Base-by-base conservation (phyloP, 805 yeast genomes). In the Kuraishia piskuri region DNA sequence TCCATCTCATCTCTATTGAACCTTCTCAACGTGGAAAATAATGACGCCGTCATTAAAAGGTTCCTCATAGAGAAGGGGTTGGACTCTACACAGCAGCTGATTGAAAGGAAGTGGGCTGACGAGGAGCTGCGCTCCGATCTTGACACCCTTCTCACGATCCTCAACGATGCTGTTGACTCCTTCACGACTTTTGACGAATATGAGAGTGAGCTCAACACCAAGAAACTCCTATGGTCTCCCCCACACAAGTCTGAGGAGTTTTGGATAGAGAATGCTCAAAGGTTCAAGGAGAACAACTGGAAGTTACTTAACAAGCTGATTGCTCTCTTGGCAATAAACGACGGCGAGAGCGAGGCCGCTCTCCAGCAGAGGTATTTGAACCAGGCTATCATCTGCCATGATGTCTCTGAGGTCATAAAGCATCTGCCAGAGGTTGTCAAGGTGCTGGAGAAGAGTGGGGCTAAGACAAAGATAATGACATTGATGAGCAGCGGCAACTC, bases 131-230 rank as follows among this genome's bases (percentile, higher is more conserved):
- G 87, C 49, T 74, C 73, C 20, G 97, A 90, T 66, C 78, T 94
- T 59, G 74, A 72, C 22, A 66, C 70, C 31, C 73, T 94, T 58
- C 71, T 76, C 54, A 80, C 75, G 37, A 73, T 74, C n/a, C 77
- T 92, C 58, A 82, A 82, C 57, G 86, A 82, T 25, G 85, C 89
- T 50, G 90, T 86, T 56, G 79, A 84, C 50, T 82, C 80, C 59
- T 79, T 94, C 73, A 86, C 97, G 3, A 90, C 96, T 1, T 88
- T 92, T 67, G 98, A 94, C 64, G 97, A 91, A 67, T 94, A 92
- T 67, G 75, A 80, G 61, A 82, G 89, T 50, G 98, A 94, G 70
- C 77, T 94, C 57, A 84, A 83, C 56, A 82, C 91, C 54, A 87
- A 88, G 56, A 77, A 79, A 55, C 79, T 94, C 63, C 79, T 81